A percentile compares a stretch with the other conserved stretches of the same genome.
Evolutionary conservation across 805 yeast genomes (phyloP).

Genomic region (Tetrapisispora iriomotensis): DNA sequence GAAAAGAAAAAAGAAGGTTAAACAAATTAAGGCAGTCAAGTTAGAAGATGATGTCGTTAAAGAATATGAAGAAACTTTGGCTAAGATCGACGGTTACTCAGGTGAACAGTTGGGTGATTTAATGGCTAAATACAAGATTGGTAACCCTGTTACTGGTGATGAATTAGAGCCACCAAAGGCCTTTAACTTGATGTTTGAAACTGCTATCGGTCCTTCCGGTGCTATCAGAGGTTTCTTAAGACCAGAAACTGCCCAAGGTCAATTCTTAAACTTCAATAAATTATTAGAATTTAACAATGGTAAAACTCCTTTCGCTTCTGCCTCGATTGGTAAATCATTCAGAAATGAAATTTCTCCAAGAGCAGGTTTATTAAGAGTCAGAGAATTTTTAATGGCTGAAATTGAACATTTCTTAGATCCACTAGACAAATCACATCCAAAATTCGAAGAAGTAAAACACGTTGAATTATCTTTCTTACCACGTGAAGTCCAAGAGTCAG

Average conservation of each 20-base stretch:
- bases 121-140: conserved; percentile 71
- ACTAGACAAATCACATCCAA: conserved; percentile 67
- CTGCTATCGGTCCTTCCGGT: conserved; percentile 98
- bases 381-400: conserved; percentile 99
- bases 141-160: conserved; percentile 86
- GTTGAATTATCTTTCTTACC: conserved; percentile 71
- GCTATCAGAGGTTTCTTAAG: conserved; percentile 88
- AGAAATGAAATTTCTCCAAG: conserved; percentile 98
- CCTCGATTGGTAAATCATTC: conserved; percentile 96
- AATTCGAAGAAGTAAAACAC: conserved; percentile 68
- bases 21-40: conserved; percentile 82
- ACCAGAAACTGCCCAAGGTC: conserved; percentile 99
- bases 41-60: conserved; percentile 69
- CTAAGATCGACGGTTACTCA: conserved; percentile 90
- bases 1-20: conserved; percentile 92
- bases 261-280: conserved; percentile 89
- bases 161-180: conserved; percentile 82
- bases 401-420: conserved; percentile 98
- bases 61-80: conserved; percentile 80
- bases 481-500: conserved; percentile 77
- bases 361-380: conserved; percentile 92
- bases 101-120: conserved; percentile 88
- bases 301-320: conserved; percentile 99
- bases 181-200: conserved; percentile 97
- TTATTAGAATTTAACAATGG: conserved; percentile 89